Evolutionary conservation across 2,329 filamentous ascomycete genomes (phyloP), one percentile per base, ranked within the genome.

Genomic region (Aspergillus ochraceus): DNA sequence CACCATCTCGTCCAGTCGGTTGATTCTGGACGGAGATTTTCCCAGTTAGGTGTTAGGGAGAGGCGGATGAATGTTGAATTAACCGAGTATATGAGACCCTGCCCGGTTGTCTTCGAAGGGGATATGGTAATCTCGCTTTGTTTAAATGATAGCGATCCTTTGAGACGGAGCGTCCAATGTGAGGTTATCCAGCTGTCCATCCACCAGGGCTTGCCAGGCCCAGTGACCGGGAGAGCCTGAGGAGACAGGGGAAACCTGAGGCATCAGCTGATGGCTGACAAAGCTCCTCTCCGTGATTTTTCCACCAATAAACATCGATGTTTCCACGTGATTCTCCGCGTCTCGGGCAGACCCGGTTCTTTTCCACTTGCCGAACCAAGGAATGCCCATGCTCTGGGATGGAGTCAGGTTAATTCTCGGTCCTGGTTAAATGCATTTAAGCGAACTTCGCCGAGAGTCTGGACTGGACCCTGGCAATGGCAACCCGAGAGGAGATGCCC

Each of bases 1-100:
- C 8, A 14, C 51, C 49, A 36, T 6, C 2, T 22, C n/a, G 36
- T 39, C 63, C 61, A 65, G 59, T 64, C 61, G 63, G 63, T 59
- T 65, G 6, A 61, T 65, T 64, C 22, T 14, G 14, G 24, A 45
- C 53, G 58, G 62, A 62, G 50, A 55, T 61, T 60, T 62, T 58
- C 55, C 60, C 46, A 54, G 20, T 61, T 61, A 17, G 17, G 54
- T 63, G 49, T 39, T 54, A 22, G 6, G 19, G 36, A 42, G 24
- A 29, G 14, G 47, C 53, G 59, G 39, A 29, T 58, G 52, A 60
- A 62, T 61, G 26, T 9, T 8, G 11, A 54, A 50, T 63, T 63
- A 61, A 52, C 61, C 61, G 61, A 63, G 36, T 36, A 17, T 1
- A 12, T 17, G 32, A 36, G 11, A 4, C 5, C 32, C 14, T 29